A percentile compares a stretch with the other conserved stretches of the same genome.
These are phyloP conservation scores for Odontarrhena argentea DNA, from an alignment of 345 rosid species.

Conservation along the genomic window DNA sequence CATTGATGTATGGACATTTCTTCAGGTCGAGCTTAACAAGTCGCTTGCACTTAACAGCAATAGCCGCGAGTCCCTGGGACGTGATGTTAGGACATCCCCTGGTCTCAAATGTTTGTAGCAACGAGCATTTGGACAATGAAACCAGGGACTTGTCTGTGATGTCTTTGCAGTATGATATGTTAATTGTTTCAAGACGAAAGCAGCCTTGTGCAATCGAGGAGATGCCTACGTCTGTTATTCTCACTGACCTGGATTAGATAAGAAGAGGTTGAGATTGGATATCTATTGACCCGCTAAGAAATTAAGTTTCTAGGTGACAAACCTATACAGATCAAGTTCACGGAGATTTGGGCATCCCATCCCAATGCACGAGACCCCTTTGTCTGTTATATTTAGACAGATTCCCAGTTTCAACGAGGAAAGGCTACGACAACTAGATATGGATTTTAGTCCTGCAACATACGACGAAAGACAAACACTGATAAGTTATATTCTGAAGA, in stretches of 20 bases:
- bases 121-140: constrained; percentile 45
- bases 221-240: constrained; percentile 45
- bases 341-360: constrained; percentile 43
- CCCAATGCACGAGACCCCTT: constrained; percentile 47
- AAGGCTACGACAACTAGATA: constrained; percentile 45
- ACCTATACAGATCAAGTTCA: constrained; percentile 59
- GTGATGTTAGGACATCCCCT: constrained; percentile 51
- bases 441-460: constrained; percentile 49
- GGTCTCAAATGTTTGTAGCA: constrained; percentile 45
- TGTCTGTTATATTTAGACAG: constrained; percentile 48
- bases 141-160: constrained; percentile 47
- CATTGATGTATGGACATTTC: constrained; percentile 47
- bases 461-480: not conserved
- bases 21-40: constrained; percentile 49
- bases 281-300: constrained; percentile 2
- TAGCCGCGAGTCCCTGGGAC: constrained; percentile 46
- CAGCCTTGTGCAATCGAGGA: constrained; percentile 42
- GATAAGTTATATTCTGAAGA: constrained; percentile 6
- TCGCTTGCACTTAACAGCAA: constrained; percentile 46
- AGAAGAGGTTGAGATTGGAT: constrained; percentile 12
- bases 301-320: constrained; percentile 14
- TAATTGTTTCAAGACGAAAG: constrained; percentile 44
- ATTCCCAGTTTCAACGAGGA: constrained; percentile 51
- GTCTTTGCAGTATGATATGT: constrained; percentile 50
- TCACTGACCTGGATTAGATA: constrained; percentile 36